These are phyloP conservation scores for Aureobasidium sp. DNA, from an alignment of 2,329 filamentous ascomycete genomes.

Conservation along the genomic window DNA sequence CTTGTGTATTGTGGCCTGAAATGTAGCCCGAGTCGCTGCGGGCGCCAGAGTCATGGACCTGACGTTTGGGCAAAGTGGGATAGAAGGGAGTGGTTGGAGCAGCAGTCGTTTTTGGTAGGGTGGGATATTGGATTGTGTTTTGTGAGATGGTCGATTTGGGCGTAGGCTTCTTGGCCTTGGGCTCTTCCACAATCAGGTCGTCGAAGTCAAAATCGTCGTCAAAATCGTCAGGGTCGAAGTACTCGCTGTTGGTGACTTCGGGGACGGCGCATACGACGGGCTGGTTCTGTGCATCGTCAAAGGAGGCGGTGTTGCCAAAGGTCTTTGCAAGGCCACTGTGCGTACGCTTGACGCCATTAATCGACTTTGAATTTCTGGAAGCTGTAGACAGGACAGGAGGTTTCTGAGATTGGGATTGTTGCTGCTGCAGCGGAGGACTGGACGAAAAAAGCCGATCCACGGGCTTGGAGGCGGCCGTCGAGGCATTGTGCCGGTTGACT, in stretches of 20 bases:
- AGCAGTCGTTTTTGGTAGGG: slow-evolving; percentile 30
- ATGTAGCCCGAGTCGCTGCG: slow-evolving; percentile 23
- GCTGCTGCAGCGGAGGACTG: slow-evolving; percentile 45
- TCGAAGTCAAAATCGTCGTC: slow-evolving; percentile 76
- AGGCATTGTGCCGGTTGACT: slow-evolving; percentile 33
- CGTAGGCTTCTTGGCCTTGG: slow-evolving; percentile 30
- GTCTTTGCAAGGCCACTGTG: slow-evolving; percentile 42
- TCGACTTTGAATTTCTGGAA: slow-evolving; percentile 24
- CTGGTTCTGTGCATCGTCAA: slow-evolving; percentile 32
- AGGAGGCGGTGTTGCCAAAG: slow-evolving; percentile 32
- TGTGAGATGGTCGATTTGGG: neutral
- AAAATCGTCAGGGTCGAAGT: slow-evolving; percentile 75
- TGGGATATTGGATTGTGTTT: slow-evolving; percentile 35
- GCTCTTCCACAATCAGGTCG: slow-evolving; percentile 45
- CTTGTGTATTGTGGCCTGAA: slow-evolving; percentile 17
- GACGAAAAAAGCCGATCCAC: slow-evolving; percentile 51
- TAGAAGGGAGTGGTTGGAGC: slow-evolving; percentile 21
- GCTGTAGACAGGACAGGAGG: slow-evolving; percentile 31
- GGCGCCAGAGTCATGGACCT: slow-evolving; percentile 15
- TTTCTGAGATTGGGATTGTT: slow-evolving; percentile 30
- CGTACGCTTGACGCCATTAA: slow-evolving; percentile 38
- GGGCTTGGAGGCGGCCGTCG: slow-evolving; percentile 22
- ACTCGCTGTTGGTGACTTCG: slow-evolving; percentile 37
- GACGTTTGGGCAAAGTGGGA: slow-evolving; percentile 26
- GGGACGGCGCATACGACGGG: slow-evolving; percentile 23